A percentile compares a stretch with the other conserved stretches of the same genome.
Conservation (phyloP, 257 asterid genomes). For the Echites panduratus region DNA sequence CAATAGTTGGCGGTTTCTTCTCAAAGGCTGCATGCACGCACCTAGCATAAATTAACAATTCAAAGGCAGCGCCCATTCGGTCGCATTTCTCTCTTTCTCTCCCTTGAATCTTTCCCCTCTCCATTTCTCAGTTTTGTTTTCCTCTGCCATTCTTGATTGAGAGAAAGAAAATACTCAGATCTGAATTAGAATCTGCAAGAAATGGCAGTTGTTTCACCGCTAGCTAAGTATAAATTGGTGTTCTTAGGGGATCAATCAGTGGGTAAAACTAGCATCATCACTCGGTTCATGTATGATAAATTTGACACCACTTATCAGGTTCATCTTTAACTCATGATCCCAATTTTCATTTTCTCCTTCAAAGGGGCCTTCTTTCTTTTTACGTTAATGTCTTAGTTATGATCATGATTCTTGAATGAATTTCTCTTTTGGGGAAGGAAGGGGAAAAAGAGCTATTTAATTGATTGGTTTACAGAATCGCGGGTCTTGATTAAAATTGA, state of each 20-base stretch:
- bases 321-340: not conserved
- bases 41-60: slow-evolving; percentile 3
- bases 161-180: slow-evolving; percentile 5
- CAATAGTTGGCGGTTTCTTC: slow-evolving; percentile 13
- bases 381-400: not conserved
- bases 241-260: slow-evolving; percentile 76
- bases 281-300: slow-evolving; percentile 77
- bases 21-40: slow-evolving; percentile 5
- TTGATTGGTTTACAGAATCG: not conserved
- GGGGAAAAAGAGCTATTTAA: not conserved
- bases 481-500: not conserved
- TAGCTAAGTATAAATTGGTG: slow-evolving; percentile 75
- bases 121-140: slow-evolving; percentile 9
- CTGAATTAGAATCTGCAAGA: not conserved
- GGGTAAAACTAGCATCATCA: slow-evolving; percentile 80
- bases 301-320: slow-evolving; percentile 83
- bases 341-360: not conserved
- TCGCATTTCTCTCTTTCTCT: slow-evolving; percentile 1
- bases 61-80: slow-evolving; percentile 14
- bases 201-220: slow-evolving; percentile 77
- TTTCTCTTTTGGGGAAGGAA: not conserved
- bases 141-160: slow-evolving; percentile 3
- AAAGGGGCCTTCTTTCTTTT: not conserved
- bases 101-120: slow-evolving; percentile 3
- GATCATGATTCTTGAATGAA: not conserved